These are phyloP conservation scores for Mycena latifolia DNA, from an alignment of 768 basidiomycete species.

Conservation along the genomic window DNA sequence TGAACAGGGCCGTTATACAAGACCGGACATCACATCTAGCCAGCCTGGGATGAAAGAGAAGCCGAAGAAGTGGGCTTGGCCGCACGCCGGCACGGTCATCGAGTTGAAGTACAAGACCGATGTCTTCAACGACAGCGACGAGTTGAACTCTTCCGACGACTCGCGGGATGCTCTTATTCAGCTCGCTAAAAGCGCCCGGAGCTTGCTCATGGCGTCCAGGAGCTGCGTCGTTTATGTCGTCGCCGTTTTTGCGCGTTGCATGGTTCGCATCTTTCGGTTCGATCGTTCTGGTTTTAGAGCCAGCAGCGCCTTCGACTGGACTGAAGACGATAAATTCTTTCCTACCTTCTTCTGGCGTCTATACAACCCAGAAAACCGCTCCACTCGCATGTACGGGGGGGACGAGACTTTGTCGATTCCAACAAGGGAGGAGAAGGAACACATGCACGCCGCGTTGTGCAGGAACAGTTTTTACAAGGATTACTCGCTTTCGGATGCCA, in stretches of 20 bases:
- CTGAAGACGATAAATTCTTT: not conserved
- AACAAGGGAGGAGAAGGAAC: not conserved
- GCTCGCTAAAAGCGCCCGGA: constrained; percentile 22
- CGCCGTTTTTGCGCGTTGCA: not conserved
- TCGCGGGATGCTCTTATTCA: not conserved
- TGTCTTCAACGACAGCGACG: not conserved
- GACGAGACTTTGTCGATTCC: constrained; percentile 26
- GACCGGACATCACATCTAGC: constrained; percentile 14
- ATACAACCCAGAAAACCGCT: not conserved
- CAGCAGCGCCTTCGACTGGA: constrained; percentile 18
- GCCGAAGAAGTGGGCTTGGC: not conserved
- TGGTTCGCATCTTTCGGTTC: constrained; percentile 27
- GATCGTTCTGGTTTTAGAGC: constrained; percentile 23
- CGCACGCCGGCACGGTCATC: constrained; percentile 1
- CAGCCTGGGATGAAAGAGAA: constrained; percentile 4
- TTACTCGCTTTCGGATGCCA: not conserved
- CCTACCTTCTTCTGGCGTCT: constrained; percentile 31
- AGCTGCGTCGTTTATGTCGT: constrained; percentile 22
- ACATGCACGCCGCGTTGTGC: not conserved
- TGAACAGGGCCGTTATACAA: not conserved
- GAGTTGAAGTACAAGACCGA: constrained; percentile 17
- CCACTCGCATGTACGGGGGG: constrained; percentile 7
- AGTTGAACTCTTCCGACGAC: not conserved
- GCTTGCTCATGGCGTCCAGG: constrained; percentile 14
- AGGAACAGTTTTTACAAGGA: not conserved